Evolutionary conservation across 768 basidiomycete species (phyloP), one percentile per base, ranked within the genome.

Genomic region (Mycena haematopus): DNA sequence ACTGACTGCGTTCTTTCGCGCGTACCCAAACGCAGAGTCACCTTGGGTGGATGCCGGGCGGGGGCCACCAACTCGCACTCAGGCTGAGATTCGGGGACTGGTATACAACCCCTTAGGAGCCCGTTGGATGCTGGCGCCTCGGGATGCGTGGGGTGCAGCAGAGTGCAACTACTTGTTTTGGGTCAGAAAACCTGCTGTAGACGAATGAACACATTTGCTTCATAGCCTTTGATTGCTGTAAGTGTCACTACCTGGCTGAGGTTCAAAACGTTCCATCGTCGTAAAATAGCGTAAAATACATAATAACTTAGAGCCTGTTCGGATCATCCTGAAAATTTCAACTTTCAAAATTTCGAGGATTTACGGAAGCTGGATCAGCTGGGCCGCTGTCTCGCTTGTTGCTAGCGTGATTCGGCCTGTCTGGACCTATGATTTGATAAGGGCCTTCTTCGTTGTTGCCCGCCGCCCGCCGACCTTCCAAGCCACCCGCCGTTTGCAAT

Each of bases 101-200:
- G 78, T 91, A 21, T 95, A 92, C 72, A 77, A 89, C 46, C 93
- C 93, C 10, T 81, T 92, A 68, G 79, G 77, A 21, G 86, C 86
- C 1, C 78, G 81, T 45, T 95, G 93, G 93, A 69, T 77, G 57
- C 78, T 95, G n/a, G 84, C 85, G 60, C 84, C 89, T 6, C 79
- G 88, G 38, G 79, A 80, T 19, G 82, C 83, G 9, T 77, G 77
- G 77, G 84, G 83, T 24, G 80, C 86, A 53, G 73, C 80, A 42
- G 79, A 81, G 56, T 91, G 87, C 71, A 95, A 92, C 70, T 95
- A 95, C 74, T 65, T 95, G 66, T 93, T 95, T 74, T 95, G 93
- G 92, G 89, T 88, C n/a, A 80, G 92, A 25, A 91, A 87, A 66
- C 91, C 93, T 24, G n/a, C 14, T 40, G 29, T 52, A n/a, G 33